Evolutionary conservation across 2,329 filamentous ascomycete genomes (phyloP), one percentile per base, ranked within the genome.

Genomic region (Myriosclerotinia scirpicola): DNA sequence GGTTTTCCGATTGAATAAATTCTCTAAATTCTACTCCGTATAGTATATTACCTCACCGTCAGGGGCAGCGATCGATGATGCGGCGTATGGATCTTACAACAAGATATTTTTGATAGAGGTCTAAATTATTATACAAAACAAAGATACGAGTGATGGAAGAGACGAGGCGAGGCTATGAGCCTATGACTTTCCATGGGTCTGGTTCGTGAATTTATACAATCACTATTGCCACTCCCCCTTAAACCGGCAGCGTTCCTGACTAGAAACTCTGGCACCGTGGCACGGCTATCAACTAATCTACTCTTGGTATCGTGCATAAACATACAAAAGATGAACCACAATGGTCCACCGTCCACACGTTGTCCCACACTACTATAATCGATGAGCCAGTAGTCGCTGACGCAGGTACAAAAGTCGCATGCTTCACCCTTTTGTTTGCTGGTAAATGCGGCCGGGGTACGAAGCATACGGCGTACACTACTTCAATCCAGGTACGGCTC

Each of bases 401-500:
- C 36, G 38, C 52, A 56, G 61, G 52, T 36, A n/a, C 61, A 34
- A 42, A 60, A 64, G 36, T 55, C 44, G 50, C 61, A 64, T 56
- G 52, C 50, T 64, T 64, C 40, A 56, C 61, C 61, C 61, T 64
- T 64, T 64, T 42, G 60, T 30, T 64, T 55, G 52, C 61, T 50
- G 61, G 61, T 55, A 64, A 55, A 38, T 46, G 40, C 55, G 26
- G 26, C 26, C 26, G 26, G 26, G 26, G 55, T n/a, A 60, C 56
- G 42, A 48, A 60, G 56, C 12, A 36, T 22, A 26, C n/a, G n/a
- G n/a, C n/a, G n/a, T 14, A 15, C 26, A 26, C 48, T 54, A 22
- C 5, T 46, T 40, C 61, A 7, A 46, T 34, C 61, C 46, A 56
- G 61, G 61, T 34, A 46, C 61, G 61, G 61, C 52, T 64, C 61